phyloP scores from a whole-genome alignment of 179 eudicot species.

The Spinacia oleracea region DNA sequence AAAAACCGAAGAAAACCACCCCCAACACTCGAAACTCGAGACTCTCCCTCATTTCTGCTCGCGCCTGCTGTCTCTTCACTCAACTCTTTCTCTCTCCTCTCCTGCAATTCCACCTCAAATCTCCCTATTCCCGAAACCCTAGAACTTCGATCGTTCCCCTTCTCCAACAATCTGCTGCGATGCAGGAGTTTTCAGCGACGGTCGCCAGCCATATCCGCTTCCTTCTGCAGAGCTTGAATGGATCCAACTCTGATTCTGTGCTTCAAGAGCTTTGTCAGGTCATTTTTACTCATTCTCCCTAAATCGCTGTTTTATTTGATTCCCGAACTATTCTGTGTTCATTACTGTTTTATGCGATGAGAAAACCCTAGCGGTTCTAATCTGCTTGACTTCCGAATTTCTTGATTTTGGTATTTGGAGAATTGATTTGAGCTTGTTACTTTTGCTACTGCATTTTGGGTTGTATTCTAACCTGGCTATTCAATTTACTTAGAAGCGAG shows the following conservation, averaged over 20 bases:
- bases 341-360: no score
- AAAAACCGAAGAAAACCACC: not conserved
- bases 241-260: constrained; percentile 71
- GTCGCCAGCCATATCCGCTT: constrained; percentile 59
- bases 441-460: no score
- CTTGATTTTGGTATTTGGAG: not conserved
- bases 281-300: not conserved
- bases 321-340: not conserved
- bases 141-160: not conserved
- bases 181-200: constrained; percentile 58
- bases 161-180: constrained; percentile 29
- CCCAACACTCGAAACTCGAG: not conserved
- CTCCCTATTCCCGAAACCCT: constrained; percentile 23
- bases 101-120: not conserved
- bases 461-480: not conserved
- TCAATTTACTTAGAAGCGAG: no score
- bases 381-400: not conserved
- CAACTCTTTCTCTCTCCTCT: constrained; percentile 14
- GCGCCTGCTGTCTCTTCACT: not conserved
- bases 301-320: not conserved
- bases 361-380: not conserved
- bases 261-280: constrained; percentile 70
- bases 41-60: not conserved
- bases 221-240: constrained; percentile 59
- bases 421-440: not conserved